These are phyloP conservation scores for Phytophthora sp. DNA, from an alignment of 352 stramenopile species.

Conservation along the genomic window DNA sequence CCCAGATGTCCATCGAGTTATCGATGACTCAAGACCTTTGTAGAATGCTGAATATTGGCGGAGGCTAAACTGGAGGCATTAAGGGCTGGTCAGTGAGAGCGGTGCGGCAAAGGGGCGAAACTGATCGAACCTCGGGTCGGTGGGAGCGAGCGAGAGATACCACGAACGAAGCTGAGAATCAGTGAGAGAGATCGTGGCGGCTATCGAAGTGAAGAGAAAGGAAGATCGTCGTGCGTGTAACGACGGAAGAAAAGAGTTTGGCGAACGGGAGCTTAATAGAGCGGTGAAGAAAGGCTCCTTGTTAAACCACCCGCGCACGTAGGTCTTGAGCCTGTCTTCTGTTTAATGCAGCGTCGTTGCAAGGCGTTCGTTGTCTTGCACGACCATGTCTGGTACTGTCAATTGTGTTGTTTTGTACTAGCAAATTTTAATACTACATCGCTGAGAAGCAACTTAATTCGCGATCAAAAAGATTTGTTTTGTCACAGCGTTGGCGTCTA, in stretches of 20 bases:
- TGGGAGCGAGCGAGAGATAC: background rate
- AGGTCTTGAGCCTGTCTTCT: conserved; percentile 3
- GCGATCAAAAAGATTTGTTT: conserved; percentile 3
- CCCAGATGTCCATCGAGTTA: conserved; percentile 60
- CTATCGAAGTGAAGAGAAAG: background rate
- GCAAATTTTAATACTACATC: no score
- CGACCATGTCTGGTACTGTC: no score
- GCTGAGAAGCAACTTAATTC: background rate
- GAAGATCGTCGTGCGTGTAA: conserved; percentile 11
- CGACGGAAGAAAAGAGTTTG: conserved; percentile 19
- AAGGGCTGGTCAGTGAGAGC: background rate
- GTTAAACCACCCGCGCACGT: conserved; percentile 13
- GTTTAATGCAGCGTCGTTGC: no score
- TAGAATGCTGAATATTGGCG: conserved; percentile 83
- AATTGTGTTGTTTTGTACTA: no score
- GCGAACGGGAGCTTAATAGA: conserved; percentile 24
- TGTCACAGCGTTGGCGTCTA: no score
- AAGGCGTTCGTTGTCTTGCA: no score
- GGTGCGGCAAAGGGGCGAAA: background rate
- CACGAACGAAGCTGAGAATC: background rate
- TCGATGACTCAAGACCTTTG: conserved; percentile 84
- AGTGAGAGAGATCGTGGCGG: conserved; percentile 7
- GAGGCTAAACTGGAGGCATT: conserved; percentile 30
- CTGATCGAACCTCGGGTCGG: background rate
- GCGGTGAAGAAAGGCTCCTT: conserved; percentile 18